phyloP scores from a whole-genome alignment of 2,329 filamentous ascomycete species.

The Penicillium sp. region DNA sequence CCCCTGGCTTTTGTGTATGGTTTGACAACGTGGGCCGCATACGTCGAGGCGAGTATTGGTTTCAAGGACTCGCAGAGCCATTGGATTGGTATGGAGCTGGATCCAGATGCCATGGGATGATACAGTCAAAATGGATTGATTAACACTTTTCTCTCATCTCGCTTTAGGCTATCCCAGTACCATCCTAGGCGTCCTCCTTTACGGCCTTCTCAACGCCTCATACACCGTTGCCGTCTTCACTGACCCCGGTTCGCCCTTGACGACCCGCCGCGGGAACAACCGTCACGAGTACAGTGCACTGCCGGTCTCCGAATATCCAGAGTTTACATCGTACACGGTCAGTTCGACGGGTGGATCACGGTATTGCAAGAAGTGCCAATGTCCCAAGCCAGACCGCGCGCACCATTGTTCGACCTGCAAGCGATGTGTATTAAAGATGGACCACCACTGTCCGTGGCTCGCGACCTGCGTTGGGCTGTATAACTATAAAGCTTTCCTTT shows the following conservation, averaged over 20 bases:
- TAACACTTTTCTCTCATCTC: background rate
- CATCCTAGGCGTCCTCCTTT: slow-evolving; percentile 63
- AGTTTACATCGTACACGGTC: slow-evolving; percentile 75
- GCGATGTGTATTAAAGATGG: slow-evolving; percentile 97
- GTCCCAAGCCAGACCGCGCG: slow-evolving; percentile 86
- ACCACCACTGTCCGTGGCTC: slow-evolving; percentile 97
- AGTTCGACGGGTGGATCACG: slow-evolving; percentile 81
- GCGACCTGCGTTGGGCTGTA: slow-evolving; percentile 88
- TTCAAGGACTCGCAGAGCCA: slow-evolving; percentile 48
- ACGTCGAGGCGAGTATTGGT: slow-evolving; percentile 72
- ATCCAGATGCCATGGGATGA: background rate
- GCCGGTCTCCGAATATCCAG: slow-evolving; percentile 62
- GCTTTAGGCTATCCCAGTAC: slow-evolving; percentile 47
- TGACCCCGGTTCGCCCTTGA: slow-evolving; percentile 65
- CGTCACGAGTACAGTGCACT: slow-evolving; percentile 64
- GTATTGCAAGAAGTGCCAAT: slow-evolving; percentile 97
- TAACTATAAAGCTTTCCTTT: slow-evolving; percentile 92
- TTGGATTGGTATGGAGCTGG: slow-evolving; percentile 36
- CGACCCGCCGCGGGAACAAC: slow-evolving; percentile 22
- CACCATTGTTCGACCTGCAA: slow-evolving; percentile 96
- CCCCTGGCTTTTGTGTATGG: slow-evolving; percentile 86
- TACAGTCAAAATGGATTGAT: background rate
- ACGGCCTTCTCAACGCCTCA: slow-evolving; percentile 72
- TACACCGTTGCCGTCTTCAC: slow-evolving; percentile 95
- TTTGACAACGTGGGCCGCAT: slow-evolving; percentile 89